Base-by-base conservation (phyloP, 2,329 filamentous ascomycete genomes). In the Paecilomyces sp. region DNA sequence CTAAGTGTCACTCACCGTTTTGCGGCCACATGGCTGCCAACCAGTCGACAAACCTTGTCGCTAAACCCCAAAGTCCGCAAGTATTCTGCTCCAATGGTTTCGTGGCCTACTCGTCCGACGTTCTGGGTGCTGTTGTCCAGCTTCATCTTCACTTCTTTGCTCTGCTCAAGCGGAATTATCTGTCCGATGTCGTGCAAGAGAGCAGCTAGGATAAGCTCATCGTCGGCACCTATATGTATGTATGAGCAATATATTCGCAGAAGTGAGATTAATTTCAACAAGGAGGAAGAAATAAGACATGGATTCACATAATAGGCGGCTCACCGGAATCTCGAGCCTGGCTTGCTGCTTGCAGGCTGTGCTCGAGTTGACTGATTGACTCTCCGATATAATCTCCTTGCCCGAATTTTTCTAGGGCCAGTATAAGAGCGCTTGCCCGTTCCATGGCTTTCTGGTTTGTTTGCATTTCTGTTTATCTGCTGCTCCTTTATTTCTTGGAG, bases 161-260 rank as follows among this genome's bases (percentile, higher is more conserved):
- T 70, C 28, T 60, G 66, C 60, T 67, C 64, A 1, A 74, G 52
- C 2, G 76, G 76, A 13, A 78, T 71, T 58, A 78, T 75, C 28
- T 77, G 74, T 15, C 76, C 76, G 55, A 78, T 73, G 57, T 79
- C 77, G 61, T 79, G 77, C 4, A 79, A 67, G 9, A 79, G 64
- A 7, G 76, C 73, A 0, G 75, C 76, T 25, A 76, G 66, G 3
- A 77, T 62, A 2, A 72, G 70, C 6, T 70, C 63, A 11, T 63
- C 61, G 6, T 58, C 57, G 9, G 65, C 65, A 13, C 63, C 68
- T 70, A 33, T 1, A 12, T 22, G 22, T 24, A 8, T 53, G 47
- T 57, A 5, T 54, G 11, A 18, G 25, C 18, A 5, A 25, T 18
- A 0, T 24, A 2, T 28, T 22, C 25, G 25, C 25, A 28, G 25